These are phyloP conservation scores for Phaffia rhodozyma DNA, from an alignment of 1,284 basidiomycete genomes.

Conservation along the genomic window DNA sequence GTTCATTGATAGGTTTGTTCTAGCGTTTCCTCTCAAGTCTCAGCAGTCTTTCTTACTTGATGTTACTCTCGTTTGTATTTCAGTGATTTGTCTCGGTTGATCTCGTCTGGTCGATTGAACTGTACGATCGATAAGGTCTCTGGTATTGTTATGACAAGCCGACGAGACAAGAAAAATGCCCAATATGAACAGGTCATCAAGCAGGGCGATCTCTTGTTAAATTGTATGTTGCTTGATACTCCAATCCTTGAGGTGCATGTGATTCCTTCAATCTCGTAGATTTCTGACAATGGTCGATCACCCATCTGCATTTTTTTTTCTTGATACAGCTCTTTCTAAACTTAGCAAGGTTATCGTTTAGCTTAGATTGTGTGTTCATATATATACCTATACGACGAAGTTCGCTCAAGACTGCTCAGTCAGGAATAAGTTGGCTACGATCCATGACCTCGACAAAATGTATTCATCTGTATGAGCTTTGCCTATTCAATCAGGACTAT, in stretches of 20 bases:
- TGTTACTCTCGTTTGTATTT: background rate
- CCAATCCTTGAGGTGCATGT: background rate
- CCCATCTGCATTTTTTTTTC: background rate
- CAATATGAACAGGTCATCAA: constrained; percentile 83
- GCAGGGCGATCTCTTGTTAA: constrained; percentile 78
- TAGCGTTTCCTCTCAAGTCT: background rate
- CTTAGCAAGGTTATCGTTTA: constrained; percentile 17
- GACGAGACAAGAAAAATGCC: constrained; percentile 67
- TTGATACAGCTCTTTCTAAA: constrained; percentile 10
- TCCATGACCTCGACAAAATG: too few species aligned
- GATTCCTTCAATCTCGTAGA: background rate
- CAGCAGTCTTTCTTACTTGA: background rate
- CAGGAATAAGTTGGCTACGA: too few species aligned
- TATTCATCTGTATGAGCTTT: too few species aligned
- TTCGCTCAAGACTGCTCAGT: too few species aligned
- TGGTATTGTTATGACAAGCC: constrained; percentile 87
- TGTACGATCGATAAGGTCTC: constrained; percentile 90
- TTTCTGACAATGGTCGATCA: background rate
- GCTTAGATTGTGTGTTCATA: background rate
- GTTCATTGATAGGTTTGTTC: constrained; percentile 69
- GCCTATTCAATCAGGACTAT: too few species aligned
- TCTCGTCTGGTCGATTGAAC: constrained; percentile 75
- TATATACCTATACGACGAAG: too few species aligned
- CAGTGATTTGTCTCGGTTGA: constrained; percentile 85
- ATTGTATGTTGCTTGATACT: constrained; percentile 32